These are phyloP conservation scores for Boletus vinaceobasis DNA, from an alignment of 768 basidiomycete genomes.

Conservation along the genomic window DNA sequence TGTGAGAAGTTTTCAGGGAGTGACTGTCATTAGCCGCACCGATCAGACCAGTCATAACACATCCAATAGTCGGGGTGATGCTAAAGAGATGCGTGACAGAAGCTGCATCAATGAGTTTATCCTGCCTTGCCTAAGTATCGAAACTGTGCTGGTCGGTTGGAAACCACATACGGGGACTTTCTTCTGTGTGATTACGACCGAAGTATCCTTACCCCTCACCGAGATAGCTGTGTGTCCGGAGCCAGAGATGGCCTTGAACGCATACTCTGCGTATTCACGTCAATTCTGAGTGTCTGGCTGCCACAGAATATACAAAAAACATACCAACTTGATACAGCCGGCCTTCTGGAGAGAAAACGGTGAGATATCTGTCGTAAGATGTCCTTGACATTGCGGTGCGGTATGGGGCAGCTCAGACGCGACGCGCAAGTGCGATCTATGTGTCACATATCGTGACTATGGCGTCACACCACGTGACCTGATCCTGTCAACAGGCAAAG, in stretches of 20 bases:
- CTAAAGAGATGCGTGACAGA: slow-evolving; percentile 95
- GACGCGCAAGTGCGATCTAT: slow-evolving; percentile 51
- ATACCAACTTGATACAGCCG: slow-evolving; percentile 97
- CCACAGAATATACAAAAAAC: slow-evolving; percentile 25
- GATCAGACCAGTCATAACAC: slow-evolving; percentile 96
- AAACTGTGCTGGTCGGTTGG: neutral
- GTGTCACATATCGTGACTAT: slow-evolving; percentile 32
- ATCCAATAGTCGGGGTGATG: slow-evolving; percentile 94
- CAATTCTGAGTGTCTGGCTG: neutral
- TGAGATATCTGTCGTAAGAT: slow-evolving; percentile 94
- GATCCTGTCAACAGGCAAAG: neutral
- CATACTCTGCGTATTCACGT: slow-evolving; percentile 69
- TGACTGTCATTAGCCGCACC: slow-evolving; percentile 46
- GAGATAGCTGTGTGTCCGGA: slow-evolving; percentile 93
- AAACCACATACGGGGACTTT: slow-evolving; percentile 83
- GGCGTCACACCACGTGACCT: slow-evolving; percentile 16
- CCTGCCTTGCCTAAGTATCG: slow-evolving; percentile 44
- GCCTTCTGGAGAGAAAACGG: slow-evolving; percentile 96
- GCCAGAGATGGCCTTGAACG: slow-evolving; percentile 98
- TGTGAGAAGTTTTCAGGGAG: neutral
- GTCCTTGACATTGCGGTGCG: slow-evolving; percentile 82
- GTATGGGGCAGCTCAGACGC: slow-evolving; percentile 41
- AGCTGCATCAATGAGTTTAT: slow-evolving; percentile 93
- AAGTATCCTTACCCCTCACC: slow-evolving; percentile 90
- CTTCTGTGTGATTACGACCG: slow-evolving; percentile 96